Evolutionary conservation across 768 basidiomycete species (phyloP).

Genomic region (Agaricus blazei): DNA sequence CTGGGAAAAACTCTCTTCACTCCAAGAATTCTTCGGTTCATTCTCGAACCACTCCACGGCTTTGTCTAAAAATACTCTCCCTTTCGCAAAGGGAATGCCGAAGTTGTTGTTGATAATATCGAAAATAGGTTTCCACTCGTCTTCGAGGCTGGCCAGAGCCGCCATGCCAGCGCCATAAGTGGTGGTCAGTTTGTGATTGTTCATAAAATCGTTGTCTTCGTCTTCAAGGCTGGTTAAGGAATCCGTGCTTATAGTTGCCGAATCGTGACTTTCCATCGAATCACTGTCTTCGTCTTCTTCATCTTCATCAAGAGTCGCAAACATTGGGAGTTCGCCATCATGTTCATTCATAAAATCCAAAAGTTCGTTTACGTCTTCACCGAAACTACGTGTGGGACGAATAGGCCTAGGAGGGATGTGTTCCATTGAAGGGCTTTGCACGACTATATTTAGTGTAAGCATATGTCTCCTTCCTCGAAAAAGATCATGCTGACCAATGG

Average conservation of each 20-base stretch:
- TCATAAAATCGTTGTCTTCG: neutral
- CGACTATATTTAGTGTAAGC: neutral
- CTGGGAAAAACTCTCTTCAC: neutral
- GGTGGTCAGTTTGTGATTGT: no score
- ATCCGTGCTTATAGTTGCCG: neutral
- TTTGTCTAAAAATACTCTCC: neutral
- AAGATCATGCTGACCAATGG: neutral
- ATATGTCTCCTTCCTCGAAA: neutral
- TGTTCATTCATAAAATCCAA: neutral
- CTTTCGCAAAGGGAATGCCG: neutral
- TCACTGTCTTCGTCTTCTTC: neutral
- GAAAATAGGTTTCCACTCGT: neutral
- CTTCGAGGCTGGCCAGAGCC: neutral
- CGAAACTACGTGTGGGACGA: neutral
- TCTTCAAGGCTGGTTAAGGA: neutral
- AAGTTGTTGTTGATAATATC: slow-evolving; percentile 1
- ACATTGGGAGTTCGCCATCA: neutral
- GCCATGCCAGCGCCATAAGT: neutral
- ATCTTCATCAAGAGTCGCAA: neutral
- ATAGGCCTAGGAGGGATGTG: neutral
- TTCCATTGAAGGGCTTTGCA: neutral
- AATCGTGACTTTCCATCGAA: neutral
- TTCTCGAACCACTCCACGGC: neutral
- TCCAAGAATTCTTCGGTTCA: neutral
- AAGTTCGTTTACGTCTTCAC: neutral